Percentiles rank a stretch among this genome's conserved stretches.
phyloP scores from a whole-genome alignment of 2,329 filamentous ascomycete species.

The Ophiostoma sp. region DNA sequence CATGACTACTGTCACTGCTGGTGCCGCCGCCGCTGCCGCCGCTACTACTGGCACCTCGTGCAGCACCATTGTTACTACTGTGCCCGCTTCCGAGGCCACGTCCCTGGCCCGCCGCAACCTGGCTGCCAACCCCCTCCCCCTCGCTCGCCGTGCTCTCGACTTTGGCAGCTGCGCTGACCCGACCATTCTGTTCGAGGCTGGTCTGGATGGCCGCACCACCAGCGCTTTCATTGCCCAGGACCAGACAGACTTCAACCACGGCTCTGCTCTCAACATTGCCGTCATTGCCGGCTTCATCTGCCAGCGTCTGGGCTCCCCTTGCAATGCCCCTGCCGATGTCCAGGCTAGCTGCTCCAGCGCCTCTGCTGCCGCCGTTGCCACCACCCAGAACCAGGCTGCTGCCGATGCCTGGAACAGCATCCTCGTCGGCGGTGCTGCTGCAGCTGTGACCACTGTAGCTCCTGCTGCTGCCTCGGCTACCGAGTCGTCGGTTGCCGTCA shows the following conservation, averaged over 20 bases:
- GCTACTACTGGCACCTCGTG: constrained; percentile 23
- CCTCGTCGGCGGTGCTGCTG: constrained; percentile 25
- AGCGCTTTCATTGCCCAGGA: constrained; percentile 41
- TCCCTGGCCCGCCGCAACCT: constrained; percentile 27
- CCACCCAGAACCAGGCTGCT: constrained; percentile 32
- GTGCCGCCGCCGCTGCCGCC: constrained; percentile 18
- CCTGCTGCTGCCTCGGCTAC: constrained; percentile 16
- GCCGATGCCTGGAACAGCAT: constrained; percentile 35
- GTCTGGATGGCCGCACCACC: constrained; percentile 42
- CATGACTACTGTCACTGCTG: not conserved
- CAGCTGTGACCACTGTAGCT: constrained; percentile 17
- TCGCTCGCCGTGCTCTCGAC: constrained; percentile 25
- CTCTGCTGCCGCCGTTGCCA: constrained; percentile 29
- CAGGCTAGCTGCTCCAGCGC: constrained; percentile 30
- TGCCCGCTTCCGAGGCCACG: constrained; percentile 26
- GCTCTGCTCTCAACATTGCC: constrained; percentile 42
- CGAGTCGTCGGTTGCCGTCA: constrained; percentile 26
- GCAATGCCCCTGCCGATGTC: constrained; percentile 33
- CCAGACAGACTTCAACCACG: constrained; percentile 41
- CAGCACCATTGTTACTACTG: constrained; percentile 23
- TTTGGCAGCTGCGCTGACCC: constrained; percentile 40
- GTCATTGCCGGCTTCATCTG: constrained; percentile 47
- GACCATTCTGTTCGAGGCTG: constrained; percentile 39
- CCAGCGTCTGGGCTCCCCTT: constrained; percentile 36
- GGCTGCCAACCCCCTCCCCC: constrained; percentile 35